phyloP scores from a whole-genome alignment of 306 rosid genomes.

The Vigna nakashimae region DNA sequence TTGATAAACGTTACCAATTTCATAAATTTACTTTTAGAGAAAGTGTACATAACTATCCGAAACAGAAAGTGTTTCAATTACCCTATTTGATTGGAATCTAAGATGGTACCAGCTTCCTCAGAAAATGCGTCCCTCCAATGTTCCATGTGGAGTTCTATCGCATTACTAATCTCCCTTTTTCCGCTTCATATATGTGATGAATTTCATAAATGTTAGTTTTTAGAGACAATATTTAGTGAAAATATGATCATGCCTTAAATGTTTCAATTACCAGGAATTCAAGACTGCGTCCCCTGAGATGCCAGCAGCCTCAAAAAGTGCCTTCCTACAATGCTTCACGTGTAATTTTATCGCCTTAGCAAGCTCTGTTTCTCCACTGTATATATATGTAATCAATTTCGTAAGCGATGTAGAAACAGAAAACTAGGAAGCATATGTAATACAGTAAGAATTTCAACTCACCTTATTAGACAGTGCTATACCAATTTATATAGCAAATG shows the following conservation, averaged over 20 bases:
- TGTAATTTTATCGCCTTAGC: too few species aligned
- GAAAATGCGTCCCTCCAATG: not conserved
- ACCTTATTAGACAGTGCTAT: too few species aligned
- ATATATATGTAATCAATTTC: not conserved
- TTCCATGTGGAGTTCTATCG: not conserved
- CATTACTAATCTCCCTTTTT: not conserved
- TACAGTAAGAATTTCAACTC: too few species aligned
- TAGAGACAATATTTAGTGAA: too few species aligned
- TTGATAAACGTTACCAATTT: not conserved
- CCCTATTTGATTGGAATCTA: not conserved
- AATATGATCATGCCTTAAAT: not conserved
- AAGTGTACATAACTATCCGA: not conserved
- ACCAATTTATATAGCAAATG: too few species aligned
- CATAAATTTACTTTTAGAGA: not conserved
- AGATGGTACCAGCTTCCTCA: not conserved
- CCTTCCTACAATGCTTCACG: not conserved
- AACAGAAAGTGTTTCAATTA: not conserved
- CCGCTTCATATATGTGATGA: not conserved
- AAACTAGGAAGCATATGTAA: too few species aligned
- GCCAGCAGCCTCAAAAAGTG: not conserved
- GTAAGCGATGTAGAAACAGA: too few species aligned
- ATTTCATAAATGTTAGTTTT: too few species aligned
- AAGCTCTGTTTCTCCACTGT: not conserved
- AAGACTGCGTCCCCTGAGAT: not conserved
- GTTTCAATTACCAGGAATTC: not conserved